Conservation (phyloP, 441 rosid genomes). For the Croton laevigatus region DNA sequence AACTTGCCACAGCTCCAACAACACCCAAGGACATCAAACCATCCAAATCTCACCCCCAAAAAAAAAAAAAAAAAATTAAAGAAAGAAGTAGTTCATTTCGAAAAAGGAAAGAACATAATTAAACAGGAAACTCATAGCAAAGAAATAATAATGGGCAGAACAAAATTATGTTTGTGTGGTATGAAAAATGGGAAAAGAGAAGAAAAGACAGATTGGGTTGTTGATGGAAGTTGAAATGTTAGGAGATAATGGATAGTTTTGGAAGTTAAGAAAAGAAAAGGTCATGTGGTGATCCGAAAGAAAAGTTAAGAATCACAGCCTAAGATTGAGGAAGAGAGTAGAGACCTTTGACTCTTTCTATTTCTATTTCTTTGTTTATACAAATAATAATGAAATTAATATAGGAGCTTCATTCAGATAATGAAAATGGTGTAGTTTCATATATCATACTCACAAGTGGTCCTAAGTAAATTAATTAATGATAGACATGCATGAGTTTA, state of each 20-base stretch:
- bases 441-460: not conserved
- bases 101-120: not conserved
- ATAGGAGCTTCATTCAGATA: not conserved
- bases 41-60: constrained; percentile 1
- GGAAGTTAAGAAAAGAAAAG: constrained; percentile 30
- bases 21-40: constrained; percentile 69
- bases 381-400: not conserved
- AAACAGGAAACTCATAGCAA: not conserved
- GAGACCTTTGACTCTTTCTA: constrained; percentile 6
- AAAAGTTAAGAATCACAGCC: constrained; percentile 9
- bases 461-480: not conserved
- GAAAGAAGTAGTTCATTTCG: not conserved
- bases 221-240: constrained; percentile 20
- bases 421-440: not conserved
- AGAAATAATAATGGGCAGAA: not conserved
- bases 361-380: not conserved
- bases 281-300: constrained; percentile 73
- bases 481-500: constrained; percentile 4
- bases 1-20: constrained; percentile 57
- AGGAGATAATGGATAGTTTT: constrained; percentile 11
- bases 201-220: constrained; percentile 22
- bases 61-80: not conserved
- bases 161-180: not conserved
- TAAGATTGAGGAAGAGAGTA: constrained; percentile 13
- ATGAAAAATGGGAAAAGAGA: not conserved